phyloP scores from a whole-genome alignment of 2,329 filamentous ascomycete species.

The Aspergillus candidus region DNA sequence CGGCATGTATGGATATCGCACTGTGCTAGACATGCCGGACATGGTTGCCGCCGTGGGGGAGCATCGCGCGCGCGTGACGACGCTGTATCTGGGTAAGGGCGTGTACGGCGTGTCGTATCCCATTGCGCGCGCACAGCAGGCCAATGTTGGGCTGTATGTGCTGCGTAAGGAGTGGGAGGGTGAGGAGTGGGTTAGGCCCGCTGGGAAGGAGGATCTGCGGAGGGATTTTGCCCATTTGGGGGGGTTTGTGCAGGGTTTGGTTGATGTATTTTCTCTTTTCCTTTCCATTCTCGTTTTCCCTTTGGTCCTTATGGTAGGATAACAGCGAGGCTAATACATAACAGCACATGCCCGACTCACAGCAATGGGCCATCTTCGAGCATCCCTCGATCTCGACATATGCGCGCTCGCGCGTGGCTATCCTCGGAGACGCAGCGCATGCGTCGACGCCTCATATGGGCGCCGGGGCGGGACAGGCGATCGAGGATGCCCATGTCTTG shows the following conservation, averaged over 20 bases:
- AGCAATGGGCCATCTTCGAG: conserved; percentile 35
- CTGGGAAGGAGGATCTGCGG: conserved; percentile 24
- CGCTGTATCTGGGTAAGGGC: conserved; percentile 26
- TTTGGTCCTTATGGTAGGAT: neutral
- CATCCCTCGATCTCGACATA: conserved; percentile 28
- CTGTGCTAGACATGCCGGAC: conserved; percentile 28
- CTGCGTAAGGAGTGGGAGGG: conserved; percentile 24
- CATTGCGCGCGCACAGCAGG: conserved; percentile 27
- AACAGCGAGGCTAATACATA: neutral
- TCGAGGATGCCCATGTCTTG: conserved; percentile 35
- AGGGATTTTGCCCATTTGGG: conserved; percentile 25
- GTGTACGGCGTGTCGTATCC: conserved; percentile 31
- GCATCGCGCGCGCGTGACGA: conserved; percentile 23
- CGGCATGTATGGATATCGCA: conserved; percentile 32
- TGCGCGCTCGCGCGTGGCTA: conserved; percentile 21
- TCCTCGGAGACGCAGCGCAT: conserved; percentile 37
- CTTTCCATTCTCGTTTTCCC: too few relatives aligned
- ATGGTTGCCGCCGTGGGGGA: conserved; percentile 30
- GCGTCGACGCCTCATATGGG: conserved; percentile 35
- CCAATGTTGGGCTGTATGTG: conserved; percentile 28
- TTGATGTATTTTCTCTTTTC: conserved; percentile 17
- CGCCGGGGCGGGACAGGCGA: conserved; percentile 34
- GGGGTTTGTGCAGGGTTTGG: conserved; percentile 19
- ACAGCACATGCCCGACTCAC: conserved; percentile 25
- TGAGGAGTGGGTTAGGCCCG: conserved; percentile 26